These are phyloP conservation scores for Chlamydomonas urium DNA, from an alignment of 139 green algal genomes.

Conservation along the genomic window DNA sequence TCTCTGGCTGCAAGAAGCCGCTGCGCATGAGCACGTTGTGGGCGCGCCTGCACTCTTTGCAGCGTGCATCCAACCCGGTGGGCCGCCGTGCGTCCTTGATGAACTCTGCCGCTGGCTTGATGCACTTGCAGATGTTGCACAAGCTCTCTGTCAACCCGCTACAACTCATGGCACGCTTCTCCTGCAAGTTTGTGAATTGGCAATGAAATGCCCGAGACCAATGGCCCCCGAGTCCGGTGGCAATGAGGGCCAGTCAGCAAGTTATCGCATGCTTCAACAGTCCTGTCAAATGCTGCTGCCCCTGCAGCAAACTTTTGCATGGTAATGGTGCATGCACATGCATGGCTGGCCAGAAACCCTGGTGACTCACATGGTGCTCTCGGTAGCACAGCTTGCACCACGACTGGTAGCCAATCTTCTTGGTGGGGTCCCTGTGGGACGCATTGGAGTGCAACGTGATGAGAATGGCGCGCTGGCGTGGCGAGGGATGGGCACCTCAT, in stretches of 20 bases:
- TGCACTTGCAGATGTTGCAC: not conserved
- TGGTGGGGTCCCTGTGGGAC: conserved; percentile 6
- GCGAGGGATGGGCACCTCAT: too few species aligned
- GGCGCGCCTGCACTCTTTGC: conserved; percentile 1
- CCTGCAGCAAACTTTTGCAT: too few species aligned
- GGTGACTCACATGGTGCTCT: not conserved
- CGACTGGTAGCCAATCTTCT: conserved; percentile 5
- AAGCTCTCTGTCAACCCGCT: not conserved
- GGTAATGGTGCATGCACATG: too few species aligned
- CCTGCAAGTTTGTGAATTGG: too few species aligned
- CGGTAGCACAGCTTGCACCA: conserved; percentile 15
- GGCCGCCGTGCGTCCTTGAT: not conserved
- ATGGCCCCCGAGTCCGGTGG: too few species aligned
- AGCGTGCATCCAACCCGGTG: not conserved
- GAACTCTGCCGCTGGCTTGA: not conserved
- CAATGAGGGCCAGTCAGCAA: too few species aligned
- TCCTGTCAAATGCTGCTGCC: too few species aligned
- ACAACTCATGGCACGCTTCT: not conserved
- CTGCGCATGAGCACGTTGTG: not conserved
- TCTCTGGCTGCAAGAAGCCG: not conserved
- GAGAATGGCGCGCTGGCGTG: too few species aligned
- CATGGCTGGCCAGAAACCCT: not conserved
- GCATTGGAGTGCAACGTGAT: too few species aligned
- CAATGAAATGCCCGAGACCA: too few species aligned
- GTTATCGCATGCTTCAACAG: too few species aligned